phyloP scores from a whole-genome alignment of 1,284 basidiomycete genomes.

The Malassezia japonica region DNA sequence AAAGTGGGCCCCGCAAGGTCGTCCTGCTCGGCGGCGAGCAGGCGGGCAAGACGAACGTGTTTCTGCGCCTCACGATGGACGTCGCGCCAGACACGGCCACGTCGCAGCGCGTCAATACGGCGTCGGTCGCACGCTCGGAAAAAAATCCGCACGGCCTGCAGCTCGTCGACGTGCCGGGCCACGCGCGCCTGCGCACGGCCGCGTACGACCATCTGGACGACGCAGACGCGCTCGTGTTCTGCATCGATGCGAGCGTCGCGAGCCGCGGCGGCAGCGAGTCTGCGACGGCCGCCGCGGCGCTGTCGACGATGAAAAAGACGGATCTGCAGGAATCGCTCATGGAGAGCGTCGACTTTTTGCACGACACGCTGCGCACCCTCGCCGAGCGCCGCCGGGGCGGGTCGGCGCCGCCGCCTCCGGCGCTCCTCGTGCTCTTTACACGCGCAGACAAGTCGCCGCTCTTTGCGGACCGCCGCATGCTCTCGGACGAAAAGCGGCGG shows the following conservation, averaged over 20 bases:
- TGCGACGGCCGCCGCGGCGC: constrained; percentile 5
- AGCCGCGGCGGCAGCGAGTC: constrained; percentile 22
- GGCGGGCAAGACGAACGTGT: constrained; percentile 39
- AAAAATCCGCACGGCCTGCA: constrained; percentile 13
- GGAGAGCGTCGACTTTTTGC: constrained; percentile 21
- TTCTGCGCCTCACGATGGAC: constrained; percentile 26
- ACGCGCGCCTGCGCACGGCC: constrained; percentile 31
- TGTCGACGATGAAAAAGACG: constrained; percentile 10
- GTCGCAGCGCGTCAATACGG: constrained; percentile 27
- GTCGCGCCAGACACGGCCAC: constrained; percentile 29
- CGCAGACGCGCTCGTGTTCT: constrained; percentile 39
- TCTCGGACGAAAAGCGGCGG: constrained; percentile 30
- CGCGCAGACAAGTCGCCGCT: constrained; percentile 40
- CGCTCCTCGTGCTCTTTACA: constrained; percentile 37
- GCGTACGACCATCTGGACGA: constrained; percentile 24
- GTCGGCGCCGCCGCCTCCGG: constrained; percentile 17
- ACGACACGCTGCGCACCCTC: constrained; percentile 27
- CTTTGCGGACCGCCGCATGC: constrained; percentile 22
- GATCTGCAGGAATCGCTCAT: constrained; percentile 15
- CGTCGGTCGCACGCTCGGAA: constrained; percentile 8
- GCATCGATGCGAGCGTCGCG: constrained; percentile 37
- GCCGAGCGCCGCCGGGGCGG: constrained; percentile 18
- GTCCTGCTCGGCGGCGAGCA: constrained; percentile 33
- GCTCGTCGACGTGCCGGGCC: constrained; percentile 38
- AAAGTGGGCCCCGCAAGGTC: constrained; percentile 6